Conservation (phyloP, 148 eudicot species). For the Persicaria tinctoria region DNA sequence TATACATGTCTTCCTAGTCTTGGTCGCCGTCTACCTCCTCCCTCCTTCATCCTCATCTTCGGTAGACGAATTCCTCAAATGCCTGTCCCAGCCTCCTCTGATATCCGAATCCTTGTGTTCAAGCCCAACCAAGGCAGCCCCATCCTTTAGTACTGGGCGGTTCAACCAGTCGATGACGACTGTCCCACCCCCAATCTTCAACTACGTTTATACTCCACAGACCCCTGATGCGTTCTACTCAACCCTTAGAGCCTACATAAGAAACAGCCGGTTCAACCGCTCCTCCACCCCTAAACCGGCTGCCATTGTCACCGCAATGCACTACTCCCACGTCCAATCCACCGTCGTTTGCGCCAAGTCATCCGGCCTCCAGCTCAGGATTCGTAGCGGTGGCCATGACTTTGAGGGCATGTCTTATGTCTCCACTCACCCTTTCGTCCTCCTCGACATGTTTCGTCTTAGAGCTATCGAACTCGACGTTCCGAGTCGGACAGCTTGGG, state of each 20-base stretch:
- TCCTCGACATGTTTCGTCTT: conserved; percentile 33
- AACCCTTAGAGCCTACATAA: neutral
- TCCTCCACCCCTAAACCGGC: conserved; percentile 31
- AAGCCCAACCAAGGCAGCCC: too few species aligned
- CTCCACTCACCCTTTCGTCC: conserved; percentile 17
- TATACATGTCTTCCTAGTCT: too few species aligned
- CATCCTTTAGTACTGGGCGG: too few species aligned
- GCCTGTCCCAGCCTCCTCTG: too few species aligned
- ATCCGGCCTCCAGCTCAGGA: conserved; percentile 25
- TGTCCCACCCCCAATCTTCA: neutral
- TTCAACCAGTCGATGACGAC: too few species aligned
- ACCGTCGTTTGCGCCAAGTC: conserved; percentile 27
- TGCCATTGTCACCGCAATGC: conserved; percentile 25
- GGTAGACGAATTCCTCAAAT: too few species aligned
- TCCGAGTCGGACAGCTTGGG: conserved; percentile 23
- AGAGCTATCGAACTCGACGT: conserved; percentile 22
- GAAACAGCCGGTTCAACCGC: conserved; percentile 23
- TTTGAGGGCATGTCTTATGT: conserved; percentile 20
- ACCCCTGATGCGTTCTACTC: neutral
- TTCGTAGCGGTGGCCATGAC: conserved; percentile 36
- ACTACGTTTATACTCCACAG: neutral
- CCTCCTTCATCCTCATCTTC: too few species aligned
- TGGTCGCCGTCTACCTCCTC: too few species aligned
- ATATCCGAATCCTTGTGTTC: too few species aligned
- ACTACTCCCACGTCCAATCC: conserved; percentile 30